phyloP scores from a whole-genome alignment of 2,329 filamentous ascomycete genomes.

The Dothistroma pini region DNA sequence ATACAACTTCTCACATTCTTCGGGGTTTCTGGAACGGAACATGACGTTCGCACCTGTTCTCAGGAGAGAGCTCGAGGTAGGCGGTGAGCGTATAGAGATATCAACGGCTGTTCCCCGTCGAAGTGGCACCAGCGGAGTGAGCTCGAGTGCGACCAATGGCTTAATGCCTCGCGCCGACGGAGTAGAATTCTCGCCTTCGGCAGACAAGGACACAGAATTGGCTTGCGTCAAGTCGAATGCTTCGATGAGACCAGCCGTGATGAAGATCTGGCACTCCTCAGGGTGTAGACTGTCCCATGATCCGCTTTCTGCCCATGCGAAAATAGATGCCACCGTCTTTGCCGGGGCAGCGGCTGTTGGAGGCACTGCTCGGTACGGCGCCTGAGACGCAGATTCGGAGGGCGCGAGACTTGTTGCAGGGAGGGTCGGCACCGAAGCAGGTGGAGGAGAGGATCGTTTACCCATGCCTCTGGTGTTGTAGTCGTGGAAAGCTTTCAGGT shows the following conservation, averaged over 20 bases:
- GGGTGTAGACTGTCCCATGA: slow-evolving; percentile 59
- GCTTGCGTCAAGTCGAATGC: slow-evolving; percentile 55
- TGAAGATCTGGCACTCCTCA: slow-evolving; percentile 59
- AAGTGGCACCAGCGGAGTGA: slow-evolving; percentile 87
- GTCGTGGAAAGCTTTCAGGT: slow-evolving; percentile 35
- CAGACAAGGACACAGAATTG: slow-evolving; percentile 40
- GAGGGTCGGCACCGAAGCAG: slow-evolving; percentile 16
- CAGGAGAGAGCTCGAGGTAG: slow-evolving; percentile 68
- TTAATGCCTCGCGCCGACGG: slow-evolving; percentile 38
- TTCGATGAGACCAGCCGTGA: slow-evolving; percentile 63
- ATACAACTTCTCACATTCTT: slow-evolving; percentile 80
- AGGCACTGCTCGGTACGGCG: slow-evolving; percentile 57
- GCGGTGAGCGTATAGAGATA: slow-evolving; percentile 86
- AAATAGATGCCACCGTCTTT: slow-evolving; percentile 58
- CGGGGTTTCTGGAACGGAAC: slow-evolving; percentile 73
- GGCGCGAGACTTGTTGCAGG: slow-evolving; percentile 54
- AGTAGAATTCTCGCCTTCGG: slow-evolving; percentile 41
- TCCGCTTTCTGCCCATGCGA: slow-evolving; percentile 61
- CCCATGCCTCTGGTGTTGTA: slow-evolving; percentile 35
- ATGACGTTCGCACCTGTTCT: slow-evolving; percentile 73
- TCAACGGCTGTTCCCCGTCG: slow-evolving; percentile 89
- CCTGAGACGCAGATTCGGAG: slow-evolving; percentile 78
- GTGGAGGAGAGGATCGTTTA: slow-evolving; percentile 23
- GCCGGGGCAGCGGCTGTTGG: slow-evolving; percentile 45
- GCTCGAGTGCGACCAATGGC: slow-evolving; percentile 68